Percentiles rank a stretch among this genome's conserved stretches.
Conservation (phyloP, 768 basidiomycete species). For the Trichaptum fuscoviolaceum region DNA sequence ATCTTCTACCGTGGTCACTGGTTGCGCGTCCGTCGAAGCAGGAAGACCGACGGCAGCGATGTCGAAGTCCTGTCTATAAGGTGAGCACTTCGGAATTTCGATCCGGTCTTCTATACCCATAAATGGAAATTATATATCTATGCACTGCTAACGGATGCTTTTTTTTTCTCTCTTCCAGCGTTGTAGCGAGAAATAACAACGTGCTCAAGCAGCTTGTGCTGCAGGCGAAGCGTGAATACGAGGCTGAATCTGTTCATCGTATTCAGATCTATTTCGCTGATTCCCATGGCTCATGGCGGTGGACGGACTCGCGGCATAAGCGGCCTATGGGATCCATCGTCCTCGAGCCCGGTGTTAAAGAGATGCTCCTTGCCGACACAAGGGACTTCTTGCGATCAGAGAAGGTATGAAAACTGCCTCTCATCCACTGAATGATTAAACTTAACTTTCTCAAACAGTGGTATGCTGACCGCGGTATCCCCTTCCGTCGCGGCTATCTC, state of each 20-base stretch:
- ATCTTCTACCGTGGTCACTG: conserved; percentile 84
- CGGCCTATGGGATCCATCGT: conserved; percentile 86
- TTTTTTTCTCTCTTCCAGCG: conserved; percentile 35
- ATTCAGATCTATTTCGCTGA: conserved; percentile 91
- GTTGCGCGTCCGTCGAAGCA: conserved; percentile 67
- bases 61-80: conserved; percentile 76
- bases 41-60: conserved; percentile 63
- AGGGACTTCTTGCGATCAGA: conserved; percentile 81
- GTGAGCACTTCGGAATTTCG: conserved; percentile 27
- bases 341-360: conserved; percentile 82
- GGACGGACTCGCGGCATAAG: conserved; percentile 84
- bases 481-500: conserved; percentile 84
- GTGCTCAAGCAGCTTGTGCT: conserved; percentile 87
- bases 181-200: conserved; percentile 77
- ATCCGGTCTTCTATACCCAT: conserved; percentile 9
- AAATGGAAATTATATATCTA: neutral
- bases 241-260: conserved; percentile 79
- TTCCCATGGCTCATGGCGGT: conserved; percentile 82
- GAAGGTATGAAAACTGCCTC: conserved; percentile 46
- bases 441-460: conserved; percentile 40
- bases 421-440: conserved; percentile 2
- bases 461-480: conserved; percentile 92
- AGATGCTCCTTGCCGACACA: conserved; percentile 79
- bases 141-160: conserved; percentile 7
- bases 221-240: conserved; percentile 85